Conservation (phyloP, 164 flowering plant species). For the Tetracentron sinense region DNA sequence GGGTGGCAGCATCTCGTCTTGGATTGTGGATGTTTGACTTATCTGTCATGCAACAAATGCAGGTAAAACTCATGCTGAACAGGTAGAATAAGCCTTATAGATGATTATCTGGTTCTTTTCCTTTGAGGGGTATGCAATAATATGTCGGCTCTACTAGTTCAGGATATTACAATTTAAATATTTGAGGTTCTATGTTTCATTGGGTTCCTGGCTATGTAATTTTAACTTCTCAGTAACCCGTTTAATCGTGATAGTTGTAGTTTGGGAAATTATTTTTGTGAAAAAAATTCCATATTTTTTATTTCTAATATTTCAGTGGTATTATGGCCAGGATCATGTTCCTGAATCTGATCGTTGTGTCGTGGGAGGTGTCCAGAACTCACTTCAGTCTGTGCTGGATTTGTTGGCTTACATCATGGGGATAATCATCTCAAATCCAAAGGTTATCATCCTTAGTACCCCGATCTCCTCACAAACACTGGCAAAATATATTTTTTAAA, state of each 20-base stretch:
- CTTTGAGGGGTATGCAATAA: neutral
- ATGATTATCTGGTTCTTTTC: neutral
- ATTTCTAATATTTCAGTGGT: neutral
- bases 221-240: neutral
- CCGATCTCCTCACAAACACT: no score
- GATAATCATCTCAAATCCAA: slow-evolving; percentile 63
- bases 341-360: slow-evolving; percentile 73
- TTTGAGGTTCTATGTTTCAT: neutral
- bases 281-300: neutral
- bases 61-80: slow-evolving; percentile 38
- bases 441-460: slow-evolving; percentile 34
- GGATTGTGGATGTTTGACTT: slow-evolving; percentile 92
- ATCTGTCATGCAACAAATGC: slow-evolving; percentile 88
- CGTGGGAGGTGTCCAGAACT: slow-evolving; percentile 88
- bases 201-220: neutral
- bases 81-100: neutral
- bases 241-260: neutral
- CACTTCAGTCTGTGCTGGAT: slow-evolving; percentile 69
- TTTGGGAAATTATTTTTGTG: neutral
- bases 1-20: slow-evolving; percentile 77
- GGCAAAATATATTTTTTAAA: no score
- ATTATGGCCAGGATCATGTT: slow-evolving; percentile 59
- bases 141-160: no score
- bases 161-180: neutral
- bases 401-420: slow-evolving; percentile 70